A percentile compares a stretch with the other conserved stretches of the same genome.
Evolutionary conservation across 805 yeast species (phyloP).

Genomic region (Yarrowia sp.): DNA sequence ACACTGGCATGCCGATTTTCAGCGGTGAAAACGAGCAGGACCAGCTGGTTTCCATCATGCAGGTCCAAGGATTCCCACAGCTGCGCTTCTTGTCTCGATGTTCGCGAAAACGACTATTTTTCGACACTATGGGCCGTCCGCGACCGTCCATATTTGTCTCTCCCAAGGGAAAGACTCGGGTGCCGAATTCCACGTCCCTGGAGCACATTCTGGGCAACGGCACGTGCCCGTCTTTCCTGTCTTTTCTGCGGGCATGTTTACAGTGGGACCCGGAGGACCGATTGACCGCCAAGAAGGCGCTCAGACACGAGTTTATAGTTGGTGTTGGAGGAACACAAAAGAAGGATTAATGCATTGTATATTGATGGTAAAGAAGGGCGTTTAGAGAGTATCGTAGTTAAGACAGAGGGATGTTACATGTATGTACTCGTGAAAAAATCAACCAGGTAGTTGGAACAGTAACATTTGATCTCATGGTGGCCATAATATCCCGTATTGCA

Average conservation of each 20-base stretch:
- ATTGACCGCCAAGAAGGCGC: conserved; percentile 39
- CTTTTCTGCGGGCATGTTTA: conserved; percentile 58
- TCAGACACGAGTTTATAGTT: conserved; percentile 39
- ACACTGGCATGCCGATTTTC: conserved; percentile 88
- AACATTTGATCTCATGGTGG: too few species aligned
- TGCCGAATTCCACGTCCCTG: conserved; percentile 33
- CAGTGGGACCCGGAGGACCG: conserved; percentile 65
- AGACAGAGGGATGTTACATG: too few species aligned
- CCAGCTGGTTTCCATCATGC: conserved; percentile 86
- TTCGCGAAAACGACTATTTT: conserved; percentile 40
- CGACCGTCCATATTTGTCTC: conserved; percentile 28
- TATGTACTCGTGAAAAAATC: too few species aligned
- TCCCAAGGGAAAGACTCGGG: conserved; percentile 31
- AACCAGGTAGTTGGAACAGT: neutral
- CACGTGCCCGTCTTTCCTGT: conserved; percentile 35
- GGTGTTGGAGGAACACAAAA: conserved; percentile 21
- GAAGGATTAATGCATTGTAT: neutral
- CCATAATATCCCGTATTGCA: too few species aligned
- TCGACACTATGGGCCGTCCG: conserved; percentile 40
- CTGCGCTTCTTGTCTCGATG: conserved; percentile 39
- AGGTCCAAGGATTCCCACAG: conserved; percentile 85
- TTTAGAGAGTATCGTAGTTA: neutral
- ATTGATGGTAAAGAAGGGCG: neutral
- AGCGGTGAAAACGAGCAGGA: conserved; percentile 88
- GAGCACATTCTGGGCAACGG: conserved; percentile 31